Base-by-base conservation (phyloP, 805 yeast genomes). In the Spathaspora arborariae region DNA sequence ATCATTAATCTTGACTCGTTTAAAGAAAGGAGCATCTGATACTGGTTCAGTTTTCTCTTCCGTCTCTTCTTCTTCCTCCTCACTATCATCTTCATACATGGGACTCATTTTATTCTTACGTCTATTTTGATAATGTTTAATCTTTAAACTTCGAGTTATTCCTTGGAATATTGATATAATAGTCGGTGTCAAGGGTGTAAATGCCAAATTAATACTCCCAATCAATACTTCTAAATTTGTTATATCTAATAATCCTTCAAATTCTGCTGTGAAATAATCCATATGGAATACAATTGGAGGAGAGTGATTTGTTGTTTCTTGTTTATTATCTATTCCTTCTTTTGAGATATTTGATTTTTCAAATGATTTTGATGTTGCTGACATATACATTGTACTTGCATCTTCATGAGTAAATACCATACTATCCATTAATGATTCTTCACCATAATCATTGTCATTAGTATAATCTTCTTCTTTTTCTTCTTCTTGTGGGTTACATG, bases 371-470 rank as follows among this genome's bases (percentile, higher is more conserved):
- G 88, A 81, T 9, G 84, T 71, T 2, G 96, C 95, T 63, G 95
- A 87, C 91, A 87, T 81, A 58, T 86, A 88, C 16, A 88, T 75
- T 2, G 90, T 82, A 41, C 81, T 75, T 1, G 88, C 85, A 46
- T 84, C 85, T 43, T 78, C 81, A 45, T 80, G 84, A 1, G 92
- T 81, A 57, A 82, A 84, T 33, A 82, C 68, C 65, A 80, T 75
- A 55, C 89, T 83, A 33, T 75, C 76, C 60, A 74, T 60, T 47
- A 82, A 57, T n/a, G 79, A 72, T 22, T 67, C 74, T 27, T 68
- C 67, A n/a, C 61, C 70, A 19, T 68, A 69, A 8, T 63, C 52
- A 42, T 48, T 50, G 8, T 48, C 49, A 4, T 37, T 49, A 2
- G 24, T 45, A n/a, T 46, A 44, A n/a, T 47, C 45, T 10, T 47